Conservation (phyloP, 495 filamentous ascomycete genomes). For the Neurospora sp. region DNA sequence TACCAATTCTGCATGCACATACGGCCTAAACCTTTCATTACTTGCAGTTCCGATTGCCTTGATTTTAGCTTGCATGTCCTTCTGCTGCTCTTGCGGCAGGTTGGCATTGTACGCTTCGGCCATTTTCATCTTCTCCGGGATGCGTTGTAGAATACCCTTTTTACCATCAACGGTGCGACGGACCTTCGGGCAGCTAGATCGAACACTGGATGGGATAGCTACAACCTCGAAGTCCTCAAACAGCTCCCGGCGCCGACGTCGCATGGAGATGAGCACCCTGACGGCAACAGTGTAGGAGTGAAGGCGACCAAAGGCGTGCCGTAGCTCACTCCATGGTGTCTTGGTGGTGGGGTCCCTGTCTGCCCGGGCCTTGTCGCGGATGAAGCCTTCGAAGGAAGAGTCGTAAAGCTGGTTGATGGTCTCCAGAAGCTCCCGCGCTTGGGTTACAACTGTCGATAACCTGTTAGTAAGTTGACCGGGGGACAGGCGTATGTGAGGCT, state of each 20-base stretch:
- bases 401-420: neutral
- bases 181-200: neutral
- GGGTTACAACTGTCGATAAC: neutral
- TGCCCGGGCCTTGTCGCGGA: neutral
- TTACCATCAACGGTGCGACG: constrained; percentile 1
- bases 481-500: neutral
- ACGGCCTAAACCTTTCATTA: constrained; percentile 6
- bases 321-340: constrained; percentile 5
- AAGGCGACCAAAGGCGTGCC: constrained; percentile 8
- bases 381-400: neutral
- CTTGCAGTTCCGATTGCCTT: neutral
- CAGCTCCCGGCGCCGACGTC: neutral
- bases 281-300: constrained; percentile 9
- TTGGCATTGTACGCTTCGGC: neutral
- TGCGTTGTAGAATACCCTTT: constrained; percentile 8
- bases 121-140: neutral
- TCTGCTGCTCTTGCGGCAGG: neutral
- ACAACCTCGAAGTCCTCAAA: constrained; percentile 4
- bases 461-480: neutral
- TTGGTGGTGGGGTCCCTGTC: neutral
- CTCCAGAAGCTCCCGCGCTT: neutral
- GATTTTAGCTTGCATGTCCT: neutral
- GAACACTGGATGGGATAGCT: constrained; percentile 1
- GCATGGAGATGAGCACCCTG: neutral
- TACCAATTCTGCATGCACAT: constrained; percentile 27